Evolutionary conservation across 1,284 basidiomycete genomes (phyloP).

Genomic region (Cronartium quercuum): DNA sequence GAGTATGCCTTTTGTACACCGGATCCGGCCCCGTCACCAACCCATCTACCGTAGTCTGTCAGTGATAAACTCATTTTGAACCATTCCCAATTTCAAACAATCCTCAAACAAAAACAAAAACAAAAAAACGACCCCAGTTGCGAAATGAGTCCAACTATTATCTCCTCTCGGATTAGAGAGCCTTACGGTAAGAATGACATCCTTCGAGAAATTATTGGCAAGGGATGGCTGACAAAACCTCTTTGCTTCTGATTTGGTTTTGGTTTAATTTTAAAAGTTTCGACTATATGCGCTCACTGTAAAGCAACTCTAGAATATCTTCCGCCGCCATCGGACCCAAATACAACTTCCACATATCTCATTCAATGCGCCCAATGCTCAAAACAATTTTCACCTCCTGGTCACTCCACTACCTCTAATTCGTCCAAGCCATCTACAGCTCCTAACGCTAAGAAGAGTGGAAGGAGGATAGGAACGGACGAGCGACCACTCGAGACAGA

Average conservation of each 20-base stretch:
- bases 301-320: conserved; percentile 34
- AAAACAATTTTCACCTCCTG: conserved; percentile 20
- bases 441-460: conserved; percentile 7
- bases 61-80: too few relatives aligned
- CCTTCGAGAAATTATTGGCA: background rate
- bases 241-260: background rate
- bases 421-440: background rate
- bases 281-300: conserved; percentile 34
- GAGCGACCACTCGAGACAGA: conserved; percentile 79
- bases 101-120: background rate
- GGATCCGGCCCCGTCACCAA: too few relatives aligned
- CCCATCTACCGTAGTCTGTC: too few relatives aligned
- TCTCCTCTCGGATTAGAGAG: conserved; percentile 25
- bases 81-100: too few relatives aligned
- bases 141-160: conserved; percentile 24
- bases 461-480: conserved; percentile 71
- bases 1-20: too few relatives aligned
- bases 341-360: background rate
- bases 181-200: conserved; percentile 30
- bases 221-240: background rate
- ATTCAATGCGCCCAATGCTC: conserved; percentile 24
- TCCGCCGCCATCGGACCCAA: background rate
- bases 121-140: background rate
- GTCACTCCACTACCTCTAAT: background rate
- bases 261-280: conserved; percentile 1